Percentiles rank a stretch among this genome's conserved stretches.
Evolutionary conservation across 176 grass and related monocot genomes (phyloP).

Genomic region (Chloris gayana): DNA sequence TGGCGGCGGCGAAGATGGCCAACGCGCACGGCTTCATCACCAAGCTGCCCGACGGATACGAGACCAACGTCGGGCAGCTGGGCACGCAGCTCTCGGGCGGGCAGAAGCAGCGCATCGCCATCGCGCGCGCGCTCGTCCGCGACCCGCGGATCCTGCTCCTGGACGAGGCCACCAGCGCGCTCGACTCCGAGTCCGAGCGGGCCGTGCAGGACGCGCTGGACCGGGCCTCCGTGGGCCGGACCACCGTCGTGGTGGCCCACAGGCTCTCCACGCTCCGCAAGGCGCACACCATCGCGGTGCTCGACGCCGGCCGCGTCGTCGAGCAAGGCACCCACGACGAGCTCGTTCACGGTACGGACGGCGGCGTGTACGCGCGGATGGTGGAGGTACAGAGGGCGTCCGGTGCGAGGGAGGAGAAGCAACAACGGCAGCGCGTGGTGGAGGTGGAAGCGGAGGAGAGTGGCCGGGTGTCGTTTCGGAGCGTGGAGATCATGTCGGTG

Average conservation of each 20-base stretch:
- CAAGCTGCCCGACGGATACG: constrained; percentile 56
- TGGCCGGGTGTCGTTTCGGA: constrained; percentile 12
- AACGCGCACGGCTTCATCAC: constrained; percentile 65
- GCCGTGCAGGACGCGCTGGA: constrained; percentile 58
- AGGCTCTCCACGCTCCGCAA: constrained; percentile 47
- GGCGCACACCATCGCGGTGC: constrained; percentile 48
- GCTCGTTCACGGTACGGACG: constrained; percentile 14
- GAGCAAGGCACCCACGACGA: constrained; percentile 61
- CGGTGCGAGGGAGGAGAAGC: background rate
- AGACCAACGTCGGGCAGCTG: constrained; percentile 54
- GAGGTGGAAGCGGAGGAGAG: background rate
- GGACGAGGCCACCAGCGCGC: constrained; percentile 63
- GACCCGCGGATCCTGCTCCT: constrained; percentile 47
- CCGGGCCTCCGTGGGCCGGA: constrained; percentile 47
- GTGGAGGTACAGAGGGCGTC: constrained; percentile 40
- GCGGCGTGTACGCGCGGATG: constrained; percentile 48
- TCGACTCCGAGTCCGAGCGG: constrained; percentile 47
- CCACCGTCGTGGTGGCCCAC: constrained; percentile 53
- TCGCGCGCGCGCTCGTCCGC: constrained; percentile 64
- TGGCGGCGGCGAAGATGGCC: constrained; percentile 54
- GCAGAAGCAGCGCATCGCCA: constrained; percentile 88
- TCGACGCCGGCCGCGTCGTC: constrained; percentile 44
- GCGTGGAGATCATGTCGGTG: constrained; percentile 42
- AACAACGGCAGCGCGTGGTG: constrained; percentile 1
- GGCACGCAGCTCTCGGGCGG: constrained; percentile 79